These are phyloP conservation scores for Leishmania braziliensis DNA, from an alignment of 208 protist species.

Conservation along the genomic window DNA sequence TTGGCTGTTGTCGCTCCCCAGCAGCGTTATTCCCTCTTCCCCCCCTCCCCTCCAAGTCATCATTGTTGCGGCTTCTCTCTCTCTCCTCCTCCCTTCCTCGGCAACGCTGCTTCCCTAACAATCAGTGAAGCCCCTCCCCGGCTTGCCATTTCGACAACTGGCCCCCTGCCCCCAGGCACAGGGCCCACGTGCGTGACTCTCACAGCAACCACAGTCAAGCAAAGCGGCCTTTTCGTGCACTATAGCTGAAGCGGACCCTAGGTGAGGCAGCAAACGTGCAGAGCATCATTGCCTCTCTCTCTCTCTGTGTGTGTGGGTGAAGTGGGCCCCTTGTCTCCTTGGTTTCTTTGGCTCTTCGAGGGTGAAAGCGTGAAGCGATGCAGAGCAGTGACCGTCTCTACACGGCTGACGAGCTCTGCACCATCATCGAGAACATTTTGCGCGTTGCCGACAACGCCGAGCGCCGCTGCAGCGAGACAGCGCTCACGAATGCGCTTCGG, in stretches of 20 bases:
- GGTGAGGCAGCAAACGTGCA: background rate
- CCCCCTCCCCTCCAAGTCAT: background rate
- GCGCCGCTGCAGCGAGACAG: constrained; percentile 58
- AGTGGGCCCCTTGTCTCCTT: background rate
- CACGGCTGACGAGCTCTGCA: constrained; percentile 47
- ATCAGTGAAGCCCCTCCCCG: background rate
- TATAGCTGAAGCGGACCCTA: background rate
- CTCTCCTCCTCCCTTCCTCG: background rate
- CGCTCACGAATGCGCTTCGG: constrained; percentile 44
- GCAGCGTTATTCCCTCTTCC: background rate
- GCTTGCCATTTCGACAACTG: background rate
- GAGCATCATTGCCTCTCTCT: background rate
- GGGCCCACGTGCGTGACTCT: background rate
- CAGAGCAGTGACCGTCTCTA: constrained; percentile 11
- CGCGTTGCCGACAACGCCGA: constrained; percentile 63
- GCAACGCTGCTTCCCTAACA: background rate
- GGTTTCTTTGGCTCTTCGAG: background rate
- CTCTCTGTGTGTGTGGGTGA: background rate
- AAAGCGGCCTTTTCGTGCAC: background rate
- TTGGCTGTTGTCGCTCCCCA: background rate
- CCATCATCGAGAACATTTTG: constrained; percentile 60
- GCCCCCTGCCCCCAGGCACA: background rate
- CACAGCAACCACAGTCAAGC: background rate
- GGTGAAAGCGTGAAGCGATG: background rate
- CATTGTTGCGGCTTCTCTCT: background rate